Conservation (phyloP, 495 filamentous ascomycete species). For the Baudoinia panamericana region DNA sequence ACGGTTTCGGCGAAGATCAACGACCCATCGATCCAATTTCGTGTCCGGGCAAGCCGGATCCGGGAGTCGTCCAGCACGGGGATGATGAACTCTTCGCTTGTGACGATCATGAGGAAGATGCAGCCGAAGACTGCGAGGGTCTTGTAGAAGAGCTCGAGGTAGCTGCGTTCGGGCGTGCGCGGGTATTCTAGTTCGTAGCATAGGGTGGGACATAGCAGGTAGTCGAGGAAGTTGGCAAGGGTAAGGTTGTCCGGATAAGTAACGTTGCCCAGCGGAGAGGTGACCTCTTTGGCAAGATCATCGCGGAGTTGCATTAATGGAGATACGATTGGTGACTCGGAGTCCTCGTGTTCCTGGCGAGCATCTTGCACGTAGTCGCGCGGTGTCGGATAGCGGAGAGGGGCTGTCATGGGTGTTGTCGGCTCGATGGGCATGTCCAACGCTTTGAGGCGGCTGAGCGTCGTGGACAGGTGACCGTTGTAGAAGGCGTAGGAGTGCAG, state of each 20-base stretch:
- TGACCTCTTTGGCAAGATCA: slow-evolving; percentile 78
- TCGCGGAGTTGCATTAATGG: slow-evolving; percentile 51
- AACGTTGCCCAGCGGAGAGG: slow-evolving; percentile 72
- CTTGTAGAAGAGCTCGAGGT: slow-evolving; percentile 76
- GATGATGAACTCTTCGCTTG: slow-evolving; percentile 89
- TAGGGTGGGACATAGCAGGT: slow-evolving; percentile 80
- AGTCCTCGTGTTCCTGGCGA: neutral
- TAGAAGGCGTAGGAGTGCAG: slow-evolving; percentile 98
- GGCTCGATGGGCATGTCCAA: slow-evolving; percentile 53
- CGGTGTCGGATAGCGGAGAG: slow-evolving; percentile 62
- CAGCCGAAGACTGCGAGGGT: slow-evolving; percentile 86
- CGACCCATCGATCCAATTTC: slow-evolving; percentile 48
- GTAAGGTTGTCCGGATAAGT: slow-evolving; percentile 88
- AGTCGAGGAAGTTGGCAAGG: slow-evolving; percentile 69
- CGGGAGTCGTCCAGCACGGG: slow-evolving; percentile 74
- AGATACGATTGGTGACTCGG: no score
- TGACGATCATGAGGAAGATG: slow-evolving; percentile 85
- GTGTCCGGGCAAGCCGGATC: slow-evolving; percentile 40
- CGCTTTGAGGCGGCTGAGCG: slow-evolving; percentile 58
- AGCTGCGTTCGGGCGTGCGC: slow-evolving; percentile 55
- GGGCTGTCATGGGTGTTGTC: slow-evolving; percentile 31
- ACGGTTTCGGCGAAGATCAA: slow-evolving; percentile 87
- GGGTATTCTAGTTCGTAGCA: slow-evolving; percentile 98
- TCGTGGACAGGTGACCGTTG: slow-evolving; percentile 86
- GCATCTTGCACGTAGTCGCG: slow-evolving; percentile 27